phyloP scores from a whole-genome alignment of 75 land plant species.

The Cunninghamia lanceolata region DNA sequence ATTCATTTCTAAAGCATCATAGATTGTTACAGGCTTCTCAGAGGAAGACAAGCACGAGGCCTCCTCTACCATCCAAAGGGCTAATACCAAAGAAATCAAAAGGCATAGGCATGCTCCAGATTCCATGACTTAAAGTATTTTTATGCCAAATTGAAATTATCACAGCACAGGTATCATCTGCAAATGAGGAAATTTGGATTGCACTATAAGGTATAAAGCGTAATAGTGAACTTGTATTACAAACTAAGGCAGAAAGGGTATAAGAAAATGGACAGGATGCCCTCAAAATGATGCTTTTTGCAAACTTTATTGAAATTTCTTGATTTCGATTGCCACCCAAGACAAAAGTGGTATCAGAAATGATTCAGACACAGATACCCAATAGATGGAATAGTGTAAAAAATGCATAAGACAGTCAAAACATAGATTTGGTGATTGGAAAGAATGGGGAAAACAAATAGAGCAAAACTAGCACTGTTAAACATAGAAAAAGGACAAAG shows the following conservation, averaged over 20 bases:
- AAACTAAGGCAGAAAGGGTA: not conserved
- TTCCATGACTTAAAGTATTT: not conserved
- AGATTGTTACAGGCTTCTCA: conserved; percentile 25
- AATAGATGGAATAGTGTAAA: not conserved
- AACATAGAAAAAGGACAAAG: not conserved
- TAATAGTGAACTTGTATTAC: not conserved
- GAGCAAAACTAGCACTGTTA: not conserved
- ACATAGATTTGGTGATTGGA: not conserved
- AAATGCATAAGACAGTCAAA: not conserved
- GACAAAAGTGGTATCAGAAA: not conserved
- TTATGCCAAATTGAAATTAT: not conserved
- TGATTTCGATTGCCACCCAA: not conserved
- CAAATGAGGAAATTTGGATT: not conserved
- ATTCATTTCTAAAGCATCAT: conserved; percentile 39
- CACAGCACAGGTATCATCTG: not conserved
- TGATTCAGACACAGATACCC: not conserved
- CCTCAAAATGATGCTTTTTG: not conserved
- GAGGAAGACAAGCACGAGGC: not conserved
- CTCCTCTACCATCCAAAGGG: not conserved
- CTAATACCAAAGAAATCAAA: not conserved
- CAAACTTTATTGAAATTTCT: not conserved
- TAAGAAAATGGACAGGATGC: not conserved
- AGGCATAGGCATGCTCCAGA: not conserved
- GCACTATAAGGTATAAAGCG: not conserved
- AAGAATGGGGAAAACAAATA: not conserved